Conservation (phyloP, 371 early-diverging fungal species). For the Mucor irregularis region DNA sequence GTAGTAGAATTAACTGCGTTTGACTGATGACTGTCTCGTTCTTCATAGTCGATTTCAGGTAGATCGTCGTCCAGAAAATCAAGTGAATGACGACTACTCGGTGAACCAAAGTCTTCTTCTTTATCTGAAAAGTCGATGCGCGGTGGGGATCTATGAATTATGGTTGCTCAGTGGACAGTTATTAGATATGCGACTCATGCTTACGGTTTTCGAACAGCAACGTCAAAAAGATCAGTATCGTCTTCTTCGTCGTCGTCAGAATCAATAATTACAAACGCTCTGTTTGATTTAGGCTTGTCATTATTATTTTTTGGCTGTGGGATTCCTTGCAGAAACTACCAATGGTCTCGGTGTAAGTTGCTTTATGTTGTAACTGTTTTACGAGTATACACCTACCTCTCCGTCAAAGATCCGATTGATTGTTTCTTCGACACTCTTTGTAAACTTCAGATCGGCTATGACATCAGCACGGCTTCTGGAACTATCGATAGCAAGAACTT, state of each 20-base stretch:
- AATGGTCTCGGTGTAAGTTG: not conserved
- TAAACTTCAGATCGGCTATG: slow-evolving; percentile 44
- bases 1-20: no score
- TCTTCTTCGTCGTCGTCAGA: slow-evolving; percentile 21
- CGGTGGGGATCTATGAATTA: no score
- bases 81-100: no score
- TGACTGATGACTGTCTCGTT: not conserved
- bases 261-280: slow-evolving; percentile 17
- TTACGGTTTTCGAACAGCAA: not conserved
- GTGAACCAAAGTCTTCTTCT: not conserved
- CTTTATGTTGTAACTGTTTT: not conserved
- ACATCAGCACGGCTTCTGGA: slow-evolving; percentile 31
- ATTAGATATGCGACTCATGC: no score
- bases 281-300: no score
- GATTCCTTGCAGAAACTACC: slow-evolving; percentile 44
- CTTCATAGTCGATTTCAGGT: not conserved
- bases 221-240: not conserved
- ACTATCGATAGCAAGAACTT: slow-evolving; percentile 30
- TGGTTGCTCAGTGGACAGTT: no score
- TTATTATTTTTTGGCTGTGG: not conserved
- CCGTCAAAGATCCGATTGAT: slow-evolving; percentile 60
- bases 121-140: not conserved
- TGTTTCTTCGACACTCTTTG: slow-evolving; percentile 47
- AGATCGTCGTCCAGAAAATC: not conserved
- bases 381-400: slow-evolving; percentile 18